These are phyloP conservation scores for Dorcoceras hygrometricum DNA, from an alignment of 257 asterid genomes.

Conservation along the genomic window DNA sequence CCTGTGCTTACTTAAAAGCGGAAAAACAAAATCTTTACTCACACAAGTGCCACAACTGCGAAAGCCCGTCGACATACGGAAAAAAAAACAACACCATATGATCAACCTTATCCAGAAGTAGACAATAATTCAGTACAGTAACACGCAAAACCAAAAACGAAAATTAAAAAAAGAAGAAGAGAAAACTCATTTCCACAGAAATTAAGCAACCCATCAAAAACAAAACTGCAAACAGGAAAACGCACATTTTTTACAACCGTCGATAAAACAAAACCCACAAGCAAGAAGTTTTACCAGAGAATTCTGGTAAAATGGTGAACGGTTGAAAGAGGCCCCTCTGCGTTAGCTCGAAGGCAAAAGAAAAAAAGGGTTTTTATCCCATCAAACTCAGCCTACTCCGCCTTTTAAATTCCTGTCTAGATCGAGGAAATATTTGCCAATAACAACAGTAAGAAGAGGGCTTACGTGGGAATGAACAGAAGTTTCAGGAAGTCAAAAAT, in stretches of 20 bases:
- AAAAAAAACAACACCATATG: neutral
- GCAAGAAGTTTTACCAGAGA: constrained; percentile 22
- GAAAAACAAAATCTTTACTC: neutral
- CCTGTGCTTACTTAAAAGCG: neutral
- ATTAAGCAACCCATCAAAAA: constrained; percentile 16
- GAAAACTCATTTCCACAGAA: constrained; percentile 5
- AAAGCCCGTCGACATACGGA: neutral
- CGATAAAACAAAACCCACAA: neutral
- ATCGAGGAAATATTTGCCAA: constrained; percentile 6
- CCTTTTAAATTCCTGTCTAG: neutral
- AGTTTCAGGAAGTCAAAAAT: constrained; percentile 17
- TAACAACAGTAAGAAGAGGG: constrained; percentile 6
- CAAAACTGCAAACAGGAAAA: neutral
- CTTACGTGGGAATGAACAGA: constrained; percentile 10
- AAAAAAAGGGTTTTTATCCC: neutral
- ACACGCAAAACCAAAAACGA: constrained; percentile 8
- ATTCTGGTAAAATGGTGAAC: constrained; percentile 4
- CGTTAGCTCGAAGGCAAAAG: neutral
- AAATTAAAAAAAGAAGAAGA: constrained; percentile 6
- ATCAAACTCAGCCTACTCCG: neutral
- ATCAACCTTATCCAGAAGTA: constrained; percentile 5
- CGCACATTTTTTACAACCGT: neutral
- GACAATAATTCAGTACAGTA: neutral
- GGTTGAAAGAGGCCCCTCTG: neutral
- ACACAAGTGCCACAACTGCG: neutral